phyloP scores from a whole-genome alignment of 495 filamentous ascomycete species.

The Terfezia boudieri region DNA sequence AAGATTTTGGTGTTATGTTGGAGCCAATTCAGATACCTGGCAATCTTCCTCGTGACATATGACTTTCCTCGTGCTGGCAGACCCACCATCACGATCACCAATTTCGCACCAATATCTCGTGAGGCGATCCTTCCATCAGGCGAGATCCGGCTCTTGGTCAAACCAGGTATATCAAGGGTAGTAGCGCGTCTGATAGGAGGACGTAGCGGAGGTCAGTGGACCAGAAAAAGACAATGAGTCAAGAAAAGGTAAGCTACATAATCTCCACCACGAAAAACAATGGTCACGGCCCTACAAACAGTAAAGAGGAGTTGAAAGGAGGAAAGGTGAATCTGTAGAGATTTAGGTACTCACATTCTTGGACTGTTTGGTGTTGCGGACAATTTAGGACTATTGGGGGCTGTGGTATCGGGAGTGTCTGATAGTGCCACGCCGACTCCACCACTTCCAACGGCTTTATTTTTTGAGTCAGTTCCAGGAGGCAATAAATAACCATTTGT shows the following conservation, averaged over 20 bases:
- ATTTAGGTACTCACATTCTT: conserved; percentile 34
- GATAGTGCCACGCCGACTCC: conserved; percentile 22
- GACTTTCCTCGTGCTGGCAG: conserved; percentile 87
- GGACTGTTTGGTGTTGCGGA: conserved; percentile 18
- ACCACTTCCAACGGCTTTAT: conserved; percentile 29
- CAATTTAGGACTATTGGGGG: neutral
- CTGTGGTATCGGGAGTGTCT: conserved; percentile 34
- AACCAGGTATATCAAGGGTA: conserved; percentile 61
- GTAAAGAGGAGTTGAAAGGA: neutral
- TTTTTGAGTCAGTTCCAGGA: conserved; percentile 23
- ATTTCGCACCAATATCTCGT: conserved; percentile 78
- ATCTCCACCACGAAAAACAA: neutral
- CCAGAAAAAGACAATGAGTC: neutral
- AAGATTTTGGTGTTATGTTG: conserved; percentile 90
- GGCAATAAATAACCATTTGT: conserved; percentile 1
- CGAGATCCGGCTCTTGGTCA: conserved; percentile 83
- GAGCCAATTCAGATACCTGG: conserved; percentile 87
- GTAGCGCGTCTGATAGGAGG: conserved; percentile 37
- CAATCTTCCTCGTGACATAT: conserved; percentile 94
- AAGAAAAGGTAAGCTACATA: neutral
- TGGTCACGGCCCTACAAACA: neutral
- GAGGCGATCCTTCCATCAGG: conserved; percentile 84
- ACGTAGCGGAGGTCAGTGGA: neutral
- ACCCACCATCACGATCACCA: conserved; percentile 97
- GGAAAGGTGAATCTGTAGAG: conserved; percentile 1